Percentiles rank a stretch among this genome's conserved stretches.
Evolutionary conservation across 768 basidiomycete species (phyloP).

Genomic region (Hypholoma fasciculare): DNA sequence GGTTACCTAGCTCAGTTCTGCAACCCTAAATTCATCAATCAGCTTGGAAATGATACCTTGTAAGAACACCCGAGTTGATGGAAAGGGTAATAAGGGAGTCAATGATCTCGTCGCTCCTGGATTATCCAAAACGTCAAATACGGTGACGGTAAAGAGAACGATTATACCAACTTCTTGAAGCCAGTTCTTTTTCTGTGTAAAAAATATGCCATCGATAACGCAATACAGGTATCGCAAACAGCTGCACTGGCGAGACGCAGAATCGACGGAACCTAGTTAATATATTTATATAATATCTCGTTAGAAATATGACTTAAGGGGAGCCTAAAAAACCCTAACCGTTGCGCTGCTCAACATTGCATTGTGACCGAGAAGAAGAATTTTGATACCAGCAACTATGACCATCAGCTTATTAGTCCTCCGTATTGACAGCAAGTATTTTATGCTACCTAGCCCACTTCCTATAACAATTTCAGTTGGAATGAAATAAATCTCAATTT

Average conservation of each 20-base stretch:
- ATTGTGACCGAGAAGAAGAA: conserved; percentile 23
- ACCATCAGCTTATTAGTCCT: not conserved
- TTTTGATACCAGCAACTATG: conserved; percentile 28
- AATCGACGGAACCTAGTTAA: conserved; percentile 25
- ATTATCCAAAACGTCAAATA: not conserved
- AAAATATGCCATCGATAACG: conserved; percentile 28
- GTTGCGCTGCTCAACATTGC: conserved; percentile 26
- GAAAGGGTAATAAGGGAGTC: conserved; percentile 32
- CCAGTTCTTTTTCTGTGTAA: conserved; percentile 33
- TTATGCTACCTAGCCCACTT: conserved; percentile 27
- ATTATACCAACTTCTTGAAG: conserved; percentile 24
- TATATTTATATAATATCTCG: not conserved
- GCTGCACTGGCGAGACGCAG: conserved; percentile 30
- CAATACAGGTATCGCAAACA: conserved; percentile 32
- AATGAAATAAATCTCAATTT: not conserved
- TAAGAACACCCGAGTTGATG: conserved; percentile 31
- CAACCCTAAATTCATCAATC: not conserved
- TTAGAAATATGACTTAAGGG: not conserved
- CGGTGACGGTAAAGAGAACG: not conserved
- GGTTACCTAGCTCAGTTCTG: not conserved
- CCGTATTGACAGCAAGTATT: not conserved
- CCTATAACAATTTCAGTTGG: conserved; percentile 9
- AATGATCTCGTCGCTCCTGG: conserved; percentile 32
- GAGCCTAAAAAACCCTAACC: conserved; percentile 5
- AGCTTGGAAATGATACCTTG: conserved; percentile 19